A percentile compares a stretch with the other conserved stretches of the same genome.
phyloP scores from a whole-genome alignment of 768 basidiomycete genomes.

The Lactifluus volemus region DNA sequence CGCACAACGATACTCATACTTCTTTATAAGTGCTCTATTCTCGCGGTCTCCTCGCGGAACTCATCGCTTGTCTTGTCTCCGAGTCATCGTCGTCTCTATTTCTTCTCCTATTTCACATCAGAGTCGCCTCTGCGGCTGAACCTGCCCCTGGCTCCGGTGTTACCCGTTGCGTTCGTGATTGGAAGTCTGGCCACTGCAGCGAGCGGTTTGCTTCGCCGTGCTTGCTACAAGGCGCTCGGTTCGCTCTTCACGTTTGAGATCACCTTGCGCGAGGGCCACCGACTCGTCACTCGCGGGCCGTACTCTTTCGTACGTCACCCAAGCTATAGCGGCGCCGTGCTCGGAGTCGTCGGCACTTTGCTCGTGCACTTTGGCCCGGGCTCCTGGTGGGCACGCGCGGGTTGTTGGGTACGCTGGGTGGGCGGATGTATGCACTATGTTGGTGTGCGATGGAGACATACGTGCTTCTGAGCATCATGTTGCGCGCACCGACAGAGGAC shows the following conservation, averaged over 20 bases:
- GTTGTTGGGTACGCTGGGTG: neutral
- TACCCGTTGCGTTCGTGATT: constrained; percentile 8
- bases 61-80: neutral
- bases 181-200: constrained; percentile 9
- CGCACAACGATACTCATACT: neutral
- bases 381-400: constrained; percentile 13
- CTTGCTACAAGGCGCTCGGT: constrained; percentile 5
- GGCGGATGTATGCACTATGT: constrained; percentile 1
- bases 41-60: constrained; percentile 8
- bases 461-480: constrained; percentile 13
- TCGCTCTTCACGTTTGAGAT: constrained; percentile 16
- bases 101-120: neutral
- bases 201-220: constrained; percentile 11
- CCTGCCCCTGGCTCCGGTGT: neutral
- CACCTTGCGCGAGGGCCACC: constrained; percentile 14
- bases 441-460: constrained; percentile 15
- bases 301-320: constrained; percentile 22
- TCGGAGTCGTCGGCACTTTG: constrained; percentile 15
- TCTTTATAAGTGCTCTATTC: neutral
- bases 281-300: constrained; percentile 5
- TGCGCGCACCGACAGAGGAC: constrained; percentile 11
- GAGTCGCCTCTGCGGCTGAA: neutral
- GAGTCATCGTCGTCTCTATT: neutral
- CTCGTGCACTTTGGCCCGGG: constrained; percentile 18
- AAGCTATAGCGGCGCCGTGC: constrained; percentile 19